Conservation (phyloP, 176 grass and related monocot species). For the Leersia perrieri region DNA sequence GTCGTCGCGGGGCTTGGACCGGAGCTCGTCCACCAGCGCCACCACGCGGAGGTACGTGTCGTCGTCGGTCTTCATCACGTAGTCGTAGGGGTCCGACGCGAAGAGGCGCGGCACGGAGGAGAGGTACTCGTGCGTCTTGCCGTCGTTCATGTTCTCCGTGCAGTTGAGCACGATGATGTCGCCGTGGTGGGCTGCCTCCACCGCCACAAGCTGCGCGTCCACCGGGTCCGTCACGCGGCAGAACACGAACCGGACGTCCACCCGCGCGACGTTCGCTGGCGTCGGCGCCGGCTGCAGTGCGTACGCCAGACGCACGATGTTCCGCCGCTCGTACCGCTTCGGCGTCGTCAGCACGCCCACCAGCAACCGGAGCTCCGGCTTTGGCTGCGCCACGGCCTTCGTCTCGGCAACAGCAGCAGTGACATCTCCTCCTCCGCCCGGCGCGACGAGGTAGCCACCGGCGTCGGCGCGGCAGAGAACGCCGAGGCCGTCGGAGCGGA, state of each 20-base stretch:
- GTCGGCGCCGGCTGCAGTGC: conserved; percentile 37
- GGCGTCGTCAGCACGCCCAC: conserved; percentile 65
- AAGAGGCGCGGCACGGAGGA: conserved; percentile 33
- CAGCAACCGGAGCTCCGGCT: conserved; percentile 56
- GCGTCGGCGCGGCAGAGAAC: conserved; percentile 13
- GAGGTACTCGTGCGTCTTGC: conserved; percentile 75
- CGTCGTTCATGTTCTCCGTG: conserved; percentile 80
- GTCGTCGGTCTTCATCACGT: conserved; percentile 75
- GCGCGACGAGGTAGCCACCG: conserved; percentile 17
- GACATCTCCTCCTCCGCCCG: background rate
- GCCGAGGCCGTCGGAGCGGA: conserved; percentile 35
- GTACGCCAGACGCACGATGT: conserved; percentile 71
- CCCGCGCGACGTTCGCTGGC: background rate
- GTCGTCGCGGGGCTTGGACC: conserved; percentile 44
- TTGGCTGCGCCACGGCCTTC: background rate
- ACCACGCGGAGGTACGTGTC: conserved; percentile 57
- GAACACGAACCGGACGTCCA: conserved; percentile 76
- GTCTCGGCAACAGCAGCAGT: background rate
- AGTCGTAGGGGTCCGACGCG: conserved; percentile 41
- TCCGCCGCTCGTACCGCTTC: conserved; percentile 54
- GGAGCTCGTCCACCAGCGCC: conserved; percentile 40
- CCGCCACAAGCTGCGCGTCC: conserved; percentile 40
- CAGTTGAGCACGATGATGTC: conserved; percentile 69
- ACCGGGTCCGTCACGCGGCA: conserved; percentile 55
- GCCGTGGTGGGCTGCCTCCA: conserved; percentile 47